Conservation (phyloP, 805 yeast genomes). For the Hermanozyma aechmeae region DNA sequence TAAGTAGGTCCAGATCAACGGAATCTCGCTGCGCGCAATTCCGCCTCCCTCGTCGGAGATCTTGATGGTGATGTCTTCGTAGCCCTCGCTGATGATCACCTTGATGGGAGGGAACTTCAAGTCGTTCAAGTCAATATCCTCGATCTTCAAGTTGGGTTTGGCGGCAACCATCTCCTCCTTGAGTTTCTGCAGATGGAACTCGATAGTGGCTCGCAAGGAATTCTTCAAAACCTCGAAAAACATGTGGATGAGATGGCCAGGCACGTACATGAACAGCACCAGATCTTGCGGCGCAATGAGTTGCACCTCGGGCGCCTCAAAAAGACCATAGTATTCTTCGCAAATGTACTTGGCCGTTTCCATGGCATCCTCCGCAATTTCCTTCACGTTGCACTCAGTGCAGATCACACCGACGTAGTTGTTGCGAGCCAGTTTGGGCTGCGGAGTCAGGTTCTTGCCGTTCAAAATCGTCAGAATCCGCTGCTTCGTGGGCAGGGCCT, state of each 20-base stretch:
- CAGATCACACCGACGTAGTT: conserved; percentile 87
- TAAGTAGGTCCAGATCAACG: conserved; percentile 83
- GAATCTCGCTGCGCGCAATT: conserved; percentile 74
- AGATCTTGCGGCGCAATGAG: conserved; percentile 65
- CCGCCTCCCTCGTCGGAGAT: conserved; percentile 94
- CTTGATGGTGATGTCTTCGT: conserved; percentile 84
- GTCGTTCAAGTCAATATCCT: conserved; percentile 44
- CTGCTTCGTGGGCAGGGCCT: conserved; percentile 34
- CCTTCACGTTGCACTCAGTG: conserved; percentile 73
- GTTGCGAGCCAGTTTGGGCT: conserved; percentile 14
- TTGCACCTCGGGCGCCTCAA: conserved; percentile 78
- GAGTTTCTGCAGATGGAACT: conserved; percentile 52
- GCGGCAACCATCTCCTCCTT: conserved; percentile 26
- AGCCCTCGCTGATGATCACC: conserved; percentile 80
- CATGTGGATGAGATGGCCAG: conserved; percentile 89
- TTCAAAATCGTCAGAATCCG: conserved; percentile 25
- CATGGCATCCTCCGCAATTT: conserved; percentile 78
- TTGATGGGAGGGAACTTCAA: conserved; percentile 75
- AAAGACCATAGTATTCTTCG: conserved; percentile 81
- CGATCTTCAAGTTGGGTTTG: conserved; percentile 30
- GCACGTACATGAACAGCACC: conserved; percentile 81
- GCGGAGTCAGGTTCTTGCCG: conserved; percentile 14
- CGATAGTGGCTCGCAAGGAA: conserved; percentile 83
- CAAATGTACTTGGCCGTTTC: conserved; percentile 87
- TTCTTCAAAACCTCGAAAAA: conserved; percentile 81